A percentile compares a stretch with the other conserved stretches of the same genome.
These are phyloP conservation scores for Aspergillus jensenii DNA, from an alignment of 2,329 filamentous ascomycete genomes.

Conservation along the genomic window DNA sequence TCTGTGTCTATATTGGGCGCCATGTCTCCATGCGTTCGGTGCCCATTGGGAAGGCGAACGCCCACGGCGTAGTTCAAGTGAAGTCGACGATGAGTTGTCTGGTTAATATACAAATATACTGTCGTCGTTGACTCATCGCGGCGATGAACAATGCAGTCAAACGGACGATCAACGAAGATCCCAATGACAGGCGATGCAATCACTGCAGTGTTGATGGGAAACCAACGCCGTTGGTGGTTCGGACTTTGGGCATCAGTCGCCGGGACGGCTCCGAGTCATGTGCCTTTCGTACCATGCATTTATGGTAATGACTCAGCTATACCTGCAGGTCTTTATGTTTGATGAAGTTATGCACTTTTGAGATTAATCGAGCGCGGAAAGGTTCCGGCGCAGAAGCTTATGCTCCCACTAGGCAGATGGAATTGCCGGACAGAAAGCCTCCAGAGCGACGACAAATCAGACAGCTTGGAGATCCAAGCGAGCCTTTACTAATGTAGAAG, in stretches of 20 bases:
- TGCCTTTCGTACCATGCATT: background rate
- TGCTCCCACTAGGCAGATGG: no score
- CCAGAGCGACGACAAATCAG: no score
- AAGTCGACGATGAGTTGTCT: constrained; percentile 13
- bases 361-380: no score
- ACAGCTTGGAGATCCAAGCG: no score
- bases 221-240: background rate
- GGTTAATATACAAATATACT: constrained; percentile 1
- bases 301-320: background rate
- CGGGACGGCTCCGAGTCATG: background rate
- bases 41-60: constrained; percentile 7
- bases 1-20: constrained; percentile 15
- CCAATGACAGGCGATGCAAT: background rate
- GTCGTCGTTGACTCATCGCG: constrained; percentile 4
- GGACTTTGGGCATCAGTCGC: background rate
- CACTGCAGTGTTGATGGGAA: background rate
- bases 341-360: background rate
- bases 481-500: no score
- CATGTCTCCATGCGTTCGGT: constrained; percentile 9
- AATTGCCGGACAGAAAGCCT: no score
- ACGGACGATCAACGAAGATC: constrained; percentile 1
- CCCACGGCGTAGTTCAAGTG: background rate
- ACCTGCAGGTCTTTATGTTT: background rate
- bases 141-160: background rate
- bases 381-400: no score